Evolutionary conservation across 768 basidiomycete species (phyloP).

Genomic region (Galerina sulciceps): DNA sequence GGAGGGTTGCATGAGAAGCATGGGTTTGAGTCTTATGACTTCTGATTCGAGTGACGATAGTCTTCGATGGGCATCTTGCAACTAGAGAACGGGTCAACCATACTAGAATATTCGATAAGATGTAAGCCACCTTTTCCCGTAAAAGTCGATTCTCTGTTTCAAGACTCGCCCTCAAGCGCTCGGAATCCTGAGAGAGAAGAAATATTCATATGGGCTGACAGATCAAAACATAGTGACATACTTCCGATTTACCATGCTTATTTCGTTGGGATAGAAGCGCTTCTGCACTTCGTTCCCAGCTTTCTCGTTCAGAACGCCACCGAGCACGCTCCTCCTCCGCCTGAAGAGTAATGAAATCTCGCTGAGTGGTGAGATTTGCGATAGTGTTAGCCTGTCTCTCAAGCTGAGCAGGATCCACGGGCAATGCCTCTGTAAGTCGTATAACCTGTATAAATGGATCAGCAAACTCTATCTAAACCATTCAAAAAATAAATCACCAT

Average conservation of each 20-base stretch:
- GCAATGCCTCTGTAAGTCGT: slow-evolving; percentile 44
- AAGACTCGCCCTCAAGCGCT: slow-evolving; percentile 50
- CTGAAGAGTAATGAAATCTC: slow-evolving; percentile 57
- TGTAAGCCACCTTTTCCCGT: slow-evolving; percentile 55
- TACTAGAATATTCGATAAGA: background rate
- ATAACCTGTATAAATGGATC: slow-evolving; percentile 43
- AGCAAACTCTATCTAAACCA: background rate
- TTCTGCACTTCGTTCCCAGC: slow-evolving; percentile 71
- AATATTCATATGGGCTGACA: slow-evolving; percentile 8
- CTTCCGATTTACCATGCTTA: slow-evolving; percentile 50
- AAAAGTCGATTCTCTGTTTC: slow-evolving; percentile 67
- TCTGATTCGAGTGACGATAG: slow-evolving; percentile 64
- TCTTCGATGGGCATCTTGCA: slow-evolving; percentile 60
- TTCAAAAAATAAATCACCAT: slow-evolving; percentile 48
- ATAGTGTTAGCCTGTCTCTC: slow-evolving; percentile 67
- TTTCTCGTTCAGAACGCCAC: slow-evolving; percentile 65
- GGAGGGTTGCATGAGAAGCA: slow-evolving; percentile 68
- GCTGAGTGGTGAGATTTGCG: slow-evolving; percentile 55
- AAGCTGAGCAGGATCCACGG: slow-evolving; percentile 48
- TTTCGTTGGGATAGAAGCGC: slow-evolving; percentile 59
- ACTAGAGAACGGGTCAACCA: slow-evolving; percentile 38
- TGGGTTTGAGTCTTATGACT: slow-evolving; percentile 64
- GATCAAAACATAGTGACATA: slow-evolving; percentile 26
- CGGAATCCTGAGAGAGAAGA: slow-evolving; percentile 49
- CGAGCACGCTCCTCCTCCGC: slow-evolving; percentile 61